Evolutionary conservation across 2,329 filamentous ascomycete species (phyloP), one percentile per base, ranked within the genome.

Genomic region (Phialocephala subalpina): DNA sequence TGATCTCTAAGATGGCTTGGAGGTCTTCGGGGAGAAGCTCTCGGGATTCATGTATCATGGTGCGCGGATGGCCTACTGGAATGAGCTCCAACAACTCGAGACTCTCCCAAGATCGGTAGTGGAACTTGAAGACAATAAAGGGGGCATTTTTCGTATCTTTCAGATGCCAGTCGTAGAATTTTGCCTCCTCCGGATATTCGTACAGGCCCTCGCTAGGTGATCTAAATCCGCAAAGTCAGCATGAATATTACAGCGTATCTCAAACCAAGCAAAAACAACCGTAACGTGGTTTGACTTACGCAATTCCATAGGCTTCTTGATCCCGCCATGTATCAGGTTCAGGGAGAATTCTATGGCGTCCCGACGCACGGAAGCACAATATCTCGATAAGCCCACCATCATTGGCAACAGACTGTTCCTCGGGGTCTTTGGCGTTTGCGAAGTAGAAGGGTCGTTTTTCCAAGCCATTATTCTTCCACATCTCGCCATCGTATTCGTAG

Each of bases 301-400:
- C 77, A 68, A 88, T 83, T 9, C 86, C 85, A 70, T 85, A 87
- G 9, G 77, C 75, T 20, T 83, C 80, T 65, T 85, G 83, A 45
- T 76, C 76, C 53, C 81, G 81, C 67, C 83, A 85, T n/a, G 77
- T 73, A 12, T 78, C 73, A 27, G 85, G 73, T 18, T 76, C 77
- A 12, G 81, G 80, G 4, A 81, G 78, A 55, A 79, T 79, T 66
- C 81, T 77, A 63, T 75, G 80, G 47, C 84, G 80, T 6, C 80
- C 81, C 62, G 77, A 81, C n/a, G 85, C 83, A 27, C 86, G 81
- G 70, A 86, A 87, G 11, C 82, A 81, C 40, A 80, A 80, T 2
- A 88, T 74, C 67, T 87, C 84, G 57, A 89, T 84, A 2, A 86
- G 72, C 1, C 86, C 86, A 12, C 86, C 86, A 70, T 88, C 83